Percentiles rank a stretch among this genome's conserved stretches.
These are phyloP conservation scores for Trichophyton rubrum DNA, from an alignment of 2,329 filamentous ascomycete species.

Conservation along the genomic window DNA sequence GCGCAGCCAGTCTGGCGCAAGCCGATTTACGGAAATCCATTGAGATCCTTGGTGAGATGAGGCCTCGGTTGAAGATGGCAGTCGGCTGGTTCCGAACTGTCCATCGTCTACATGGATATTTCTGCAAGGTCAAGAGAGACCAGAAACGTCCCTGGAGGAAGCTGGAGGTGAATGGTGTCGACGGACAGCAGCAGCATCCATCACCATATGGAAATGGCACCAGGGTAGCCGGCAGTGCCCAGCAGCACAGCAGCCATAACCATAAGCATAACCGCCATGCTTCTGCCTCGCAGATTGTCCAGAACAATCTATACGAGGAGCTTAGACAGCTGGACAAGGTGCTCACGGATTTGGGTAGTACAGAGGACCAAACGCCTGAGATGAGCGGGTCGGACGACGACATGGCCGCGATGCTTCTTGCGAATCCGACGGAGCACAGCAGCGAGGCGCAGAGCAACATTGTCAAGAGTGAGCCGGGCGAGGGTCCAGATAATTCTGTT, in stretches of 20 bases:
- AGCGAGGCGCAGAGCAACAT: conserved; percentile 32
- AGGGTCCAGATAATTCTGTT: conserved; percentile 16
- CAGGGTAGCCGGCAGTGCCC: not conserved
- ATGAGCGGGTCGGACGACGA: conserved; percentile 24
- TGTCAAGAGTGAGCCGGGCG: conserved; percentile 30
- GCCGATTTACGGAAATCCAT: conserved; percentile 26
- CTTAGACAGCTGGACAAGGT: conserved; percentile 32
- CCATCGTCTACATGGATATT: conserved; percentile 32
- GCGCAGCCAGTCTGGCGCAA: conserved; percentile 15
- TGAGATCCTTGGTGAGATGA: conserved; percentile 31
- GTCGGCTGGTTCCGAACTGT: conserved; percentile 34
- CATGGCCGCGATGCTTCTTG: conserved; percentile 14
- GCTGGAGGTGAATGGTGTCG: not conserved
- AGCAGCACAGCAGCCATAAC: not conserved
- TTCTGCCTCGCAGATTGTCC: conserved; percentile 10
- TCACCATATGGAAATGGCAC: not conserved
- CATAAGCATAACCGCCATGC: not conserved
- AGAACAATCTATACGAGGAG: conserved; percentile 26
- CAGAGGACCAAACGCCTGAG: conserved; percentile 30
- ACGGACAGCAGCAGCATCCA: conserved; percentile 17
- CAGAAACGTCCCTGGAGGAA: conserved; percentile 25
- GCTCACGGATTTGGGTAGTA: conserved; percentile 28
- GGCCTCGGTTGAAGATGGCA: conserved; percentile 30
- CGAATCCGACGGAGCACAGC: conserved; percentile 20
- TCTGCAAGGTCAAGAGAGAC: conserved; percentile 28